Percentiles rank a stretch among this genome's conserved stretches.
phyloP scores from a whole-genome alignment of 495 filamentous ascomycete genomes.

The Neurospora sp. region DNA sequence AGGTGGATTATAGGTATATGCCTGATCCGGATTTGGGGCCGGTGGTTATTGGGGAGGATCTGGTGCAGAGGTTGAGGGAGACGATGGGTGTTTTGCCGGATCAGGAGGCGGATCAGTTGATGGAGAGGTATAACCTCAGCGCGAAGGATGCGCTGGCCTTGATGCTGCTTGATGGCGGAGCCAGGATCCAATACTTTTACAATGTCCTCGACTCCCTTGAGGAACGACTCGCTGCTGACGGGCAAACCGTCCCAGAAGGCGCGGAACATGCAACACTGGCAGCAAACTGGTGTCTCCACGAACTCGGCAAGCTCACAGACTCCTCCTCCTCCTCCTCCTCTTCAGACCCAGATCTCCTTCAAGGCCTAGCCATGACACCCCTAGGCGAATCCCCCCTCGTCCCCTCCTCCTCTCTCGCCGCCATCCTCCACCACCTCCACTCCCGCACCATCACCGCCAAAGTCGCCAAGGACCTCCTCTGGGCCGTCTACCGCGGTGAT shows the following conservation, averaged over 20 bases:
- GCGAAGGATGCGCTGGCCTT: conserved; percentile 84
- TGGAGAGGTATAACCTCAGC: conserved; percentile 50
- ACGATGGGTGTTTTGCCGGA: conserved; percentile 64
- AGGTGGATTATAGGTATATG: conserved; percentile 98
- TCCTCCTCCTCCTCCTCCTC: conserved; percentile 1
- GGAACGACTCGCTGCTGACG: conserved; percentile 29
- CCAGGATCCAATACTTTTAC: conserved; percentile 73
- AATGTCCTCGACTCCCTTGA: conserved; percentile 52
- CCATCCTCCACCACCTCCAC: conserved; percentile 55
- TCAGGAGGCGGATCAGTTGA: conserved; percentile 49
- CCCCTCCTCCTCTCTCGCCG: conserved; percentile 49
- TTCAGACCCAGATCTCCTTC: neutral
- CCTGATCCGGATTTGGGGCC: conserved; percentile 87
- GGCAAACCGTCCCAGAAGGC: neutral
- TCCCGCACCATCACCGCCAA: conserved; percentile 61
- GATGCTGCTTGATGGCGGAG: conserved; percentile 66
- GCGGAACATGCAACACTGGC: conserved; percentile 29
- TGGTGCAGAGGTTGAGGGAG: conserved; percentile 43
- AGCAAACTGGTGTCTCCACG: conserved; percentile 72
- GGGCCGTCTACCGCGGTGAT: conserved; percentile 39
- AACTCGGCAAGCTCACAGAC: conserved; percentile 64
- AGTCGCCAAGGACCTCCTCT: conserved; percentile 65
- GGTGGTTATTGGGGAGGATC: conserved; percentile 59
- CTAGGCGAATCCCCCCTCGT: conserved; percentile 39
- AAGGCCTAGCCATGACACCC: conserved; percentile 24